Base-by-base conservation (phyloP, 768 basidiomycete species). In the Phanerochaete carnosa region DNA sequence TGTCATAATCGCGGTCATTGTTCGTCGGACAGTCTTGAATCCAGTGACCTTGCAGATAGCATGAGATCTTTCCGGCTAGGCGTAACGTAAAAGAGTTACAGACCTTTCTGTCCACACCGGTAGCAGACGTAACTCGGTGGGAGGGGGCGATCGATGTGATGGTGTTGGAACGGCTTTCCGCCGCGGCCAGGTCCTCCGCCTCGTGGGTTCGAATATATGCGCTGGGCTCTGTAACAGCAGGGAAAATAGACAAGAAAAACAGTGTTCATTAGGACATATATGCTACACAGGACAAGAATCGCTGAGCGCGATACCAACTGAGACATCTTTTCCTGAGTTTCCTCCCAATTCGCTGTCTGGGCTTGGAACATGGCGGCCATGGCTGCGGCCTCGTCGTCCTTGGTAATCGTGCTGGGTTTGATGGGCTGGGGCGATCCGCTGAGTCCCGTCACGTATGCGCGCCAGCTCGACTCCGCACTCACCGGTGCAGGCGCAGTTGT, bases 321-420 rank as follows among this genome's bases (percentile, higher is more conserved):
- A 72, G 95, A 90, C 95, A 99, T 98, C 83, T 96, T 94, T 83
- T 98, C 95, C 79, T 98, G 94, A 71, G 95, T 90, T 83, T 95
- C 92, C 80, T 97, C 91, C 97, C 96, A 99, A 75, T 95, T 92
- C 64, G 92, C 88, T 43, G 88, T 87, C 76, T 94, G 92, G 62
- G 91, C 91, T 74, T 92, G 89, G 74, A 98, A 95, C 92, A 99
- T 97, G 67, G 95, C 95, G n/a, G 89, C 90, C 82, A 99, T 92
- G 35, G 93, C 90, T n/a, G 90, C 92, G 30, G 90, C 92, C 73
- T 98, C 97, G 64, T 97, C 96, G 52, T 85, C 81, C 45, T 82
- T 79, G 28, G 75, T 78, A 29, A 75, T 63, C 2, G 57, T 70
- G 23, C 68, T 66, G 3, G 78, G 72, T 59, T 77, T 76, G 19